Evolutionary conservation across 2,329 filamentous ascomycete genomes (phyloP), one percentile per base, ranked within the genome.

Genomic region (Coniochaeta prunicola): DNA sequence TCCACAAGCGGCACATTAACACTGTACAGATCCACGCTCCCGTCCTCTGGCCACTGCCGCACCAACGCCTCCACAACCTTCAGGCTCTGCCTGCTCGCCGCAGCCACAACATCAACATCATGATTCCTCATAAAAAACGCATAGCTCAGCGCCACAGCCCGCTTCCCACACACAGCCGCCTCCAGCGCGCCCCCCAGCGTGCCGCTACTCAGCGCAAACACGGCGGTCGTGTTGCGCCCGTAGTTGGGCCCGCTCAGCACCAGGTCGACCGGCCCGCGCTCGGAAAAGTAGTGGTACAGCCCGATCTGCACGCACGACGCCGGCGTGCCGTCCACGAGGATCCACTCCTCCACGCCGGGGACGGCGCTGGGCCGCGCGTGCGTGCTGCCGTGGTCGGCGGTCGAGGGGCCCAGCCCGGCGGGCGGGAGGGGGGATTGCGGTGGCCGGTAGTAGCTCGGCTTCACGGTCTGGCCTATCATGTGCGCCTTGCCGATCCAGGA

Each of bases 401-500:
- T 61, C 38, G 70, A 17, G 8, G 12, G 31, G 61, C n/a, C 54
- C 71, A 78, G 15, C 15, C 70, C 70, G 7, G 70, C 68, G 36
- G 70, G 65, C 8, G 73, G 71, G 33, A 69, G 66, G 53, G 69
- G 70, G 9, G 67, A 60, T 4, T 66, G 67, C 4, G 76, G 74
- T 1, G 83, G 83, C 1, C 88, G 88, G 77, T 92, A 96, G 77
- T 96, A 96, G 30, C 84, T 81, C 9, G 92, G 92, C 70, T 88
- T 91, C 62, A 96, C 84, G 10, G 90, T 89, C 71, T 93, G 88
- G 59, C 92, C 92, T 67, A 97, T 92, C 69, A 97, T 90, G 74
- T 97, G 94, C 2, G 94, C 94, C 79, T 99, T 99, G 67, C 92
- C 92, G 68, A 99, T 97, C 94, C 94, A 99, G 59, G 92, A 96